Percentiles rank a stretch among this genome's conserved stretches.
Evolutionary conservation across 768 basidiomycete genomes (phyloP).

Genomic region (Serendipita vermifera): DNA sequence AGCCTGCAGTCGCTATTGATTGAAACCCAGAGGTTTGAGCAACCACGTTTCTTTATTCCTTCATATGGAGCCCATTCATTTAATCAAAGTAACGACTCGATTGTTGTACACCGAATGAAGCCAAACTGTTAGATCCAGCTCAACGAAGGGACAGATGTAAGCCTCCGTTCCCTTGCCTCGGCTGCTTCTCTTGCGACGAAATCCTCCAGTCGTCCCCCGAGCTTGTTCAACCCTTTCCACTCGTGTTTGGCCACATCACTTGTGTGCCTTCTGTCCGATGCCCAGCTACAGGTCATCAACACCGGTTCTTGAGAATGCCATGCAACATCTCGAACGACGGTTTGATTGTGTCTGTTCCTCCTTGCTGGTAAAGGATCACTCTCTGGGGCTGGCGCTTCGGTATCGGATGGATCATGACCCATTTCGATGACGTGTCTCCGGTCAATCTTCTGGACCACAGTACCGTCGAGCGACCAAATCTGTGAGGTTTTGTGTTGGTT

Average conservation of each 20-base stretch:
- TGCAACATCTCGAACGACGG: conserved; percentile 76
- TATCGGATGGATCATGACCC: conserved; percentile 56
- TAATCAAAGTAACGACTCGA: no score
- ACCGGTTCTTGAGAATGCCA: conserved; percentile 92
- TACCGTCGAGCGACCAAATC: conserved; percentile 94
- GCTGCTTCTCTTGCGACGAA: conserved; percentile 45
- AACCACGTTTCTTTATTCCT: no score
- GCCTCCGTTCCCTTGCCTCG: conserved; percentile 26
- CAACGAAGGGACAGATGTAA: no score
- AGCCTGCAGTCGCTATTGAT: no score
- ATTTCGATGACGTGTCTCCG: conserved; percentile 60
- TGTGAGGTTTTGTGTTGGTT: conserved; percentile 22
- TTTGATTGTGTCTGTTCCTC: conserved; percentile 22
- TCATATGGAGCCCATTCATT: no score
- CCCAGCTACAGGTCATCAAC: conserved; percentile 88
- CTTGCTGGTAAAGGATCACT: conserved; percentile 15
- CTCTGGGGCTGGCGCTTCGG: conserved; percentile 28
- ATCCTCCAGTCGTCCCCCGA: conserved; percentile 47
- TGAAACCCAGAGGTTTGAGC: no score
- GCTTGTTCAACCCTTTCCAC: conserved; percentile 85
- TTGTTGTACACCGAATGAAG: no score
- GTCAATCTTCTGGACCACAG: conserved; percentile 70
- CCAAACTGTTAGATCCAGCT: no score
- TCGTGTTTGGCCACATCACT: conserved; percentile 85
- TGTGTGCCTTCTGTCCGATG: conserved; percentile 38